Evolutionary conservation across 2,329 filamentous ascomycete genomes (phyloP), one percentile per base, ranked within the genome.

Genomic region (Alternaria gansuensis): DNA sequence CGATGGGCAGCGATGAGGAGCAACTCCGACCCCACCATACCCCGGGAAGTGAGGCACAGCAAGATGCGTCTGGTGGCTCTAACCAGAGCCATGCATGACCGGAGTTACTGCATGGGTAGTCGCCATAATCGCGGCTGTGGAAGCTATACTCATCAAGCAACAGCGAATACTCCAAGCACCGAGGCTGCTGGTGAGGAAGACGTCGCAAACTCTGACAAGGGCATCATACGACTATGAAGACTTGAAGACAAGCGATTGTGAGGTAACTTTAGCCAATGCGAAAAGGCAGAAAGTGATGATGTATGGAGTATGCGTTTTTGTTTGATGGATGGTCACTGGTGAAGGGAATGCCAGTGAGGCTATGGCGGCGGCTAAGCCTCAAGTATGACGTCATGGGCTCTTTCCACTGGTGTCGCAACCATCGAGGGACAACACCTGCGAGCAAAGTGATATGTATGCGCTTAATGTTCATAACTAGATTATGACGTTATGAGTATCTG

Each of bases 331-430:
- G 1, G 11, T 24, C n/a, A 24, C 26, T n/a, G 8, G 21, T 21
- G 43, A 24, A 21, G 26, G 29, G 24, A 45, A 13, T 9, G n/a
- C 24, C 43, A 45, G 24, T n/a, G 28, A 45, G 26, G 24, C 24
- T 45, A 23, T 23, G 14, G 43, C 43, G n/a, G 43, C n/a, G 29
- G 43, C 43, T 31, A 31, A 45, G 28, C 43, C 43, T 29, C 26
- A 26, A 21, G 43, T 10, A 45, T 45, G 43, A 45, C 43, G 26
- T 45, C 23, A 44, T 23, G 21, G 41, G 13, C 23, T 23, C 41
- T 21, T 40, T 44, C n/a, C 23, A 28, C 41, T 26, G 21, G 41
- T 28, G 24, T 26, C 26, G 14, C 28, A 21, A 26, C 29, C 37
- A 13, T 39, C 26, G 2, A 51, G 17, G 17, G 39, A 41, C 6